phyloP scores from a whole-genome alignment of 2,329 filamentous ascomycete species.

The Apiospora aurea region DNA sequence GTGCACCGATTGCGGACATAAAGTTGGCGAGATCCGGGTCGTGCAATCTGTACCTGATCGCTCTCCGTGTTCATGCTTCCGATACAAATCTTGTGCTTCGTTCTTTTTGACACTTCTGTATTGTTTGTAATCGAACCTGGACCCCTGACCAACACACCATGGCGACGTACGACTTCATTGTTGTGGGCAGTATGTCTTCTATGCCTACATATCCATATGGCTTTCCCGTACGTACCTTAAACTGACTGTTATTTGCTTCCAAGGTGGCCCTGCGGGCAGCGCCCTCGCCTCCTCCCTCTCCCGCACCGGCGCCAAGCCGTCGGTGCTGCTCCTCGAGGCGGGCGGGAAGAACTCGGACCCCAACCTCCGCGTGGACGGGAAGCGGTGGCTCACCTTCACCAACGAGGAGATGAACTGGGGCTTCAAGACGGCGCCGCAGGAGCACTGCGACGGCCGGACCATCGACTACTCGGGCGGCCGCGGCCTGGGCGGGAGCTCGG shows the following conservation, averaged over 20 bases:
- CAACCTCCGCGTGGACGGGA: slow-evolving; percentile 56
- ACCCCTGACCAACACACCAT: neutral
- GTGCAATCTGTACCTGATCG: neutral
- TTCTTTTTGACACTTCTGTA: neutral
- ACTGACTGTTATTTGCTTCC: neutral
- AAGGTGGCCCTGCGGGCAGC: slow-evolving; percentile 67
- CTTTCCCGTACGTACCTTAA: neutral
- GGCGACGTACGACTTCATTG: slow-evolving; percentile 41
- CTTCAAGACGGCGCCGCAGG: slow-evolving; percentile 57
- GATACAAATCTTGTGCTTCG: neutral
- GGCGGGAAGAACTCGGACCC: slow-evolving; percentile 57
- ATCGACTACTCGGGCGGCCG: slow-evolving; percentile 58
- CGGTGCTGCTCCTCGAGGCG: slow-evolving; percentile 67
- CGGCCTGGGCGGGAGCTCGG: slow-evolving; percentile 58
- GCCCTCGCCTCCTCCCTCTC: slow-evolving; percentile 62
- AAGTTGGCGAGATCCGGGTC: neutral
- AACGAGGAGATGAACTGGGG: slow-evolving; percentile 59
- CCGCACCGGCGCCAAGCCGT: slow-evolving; percentile 52
- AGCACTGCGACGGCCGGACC: slow-evolving; percentile 49
- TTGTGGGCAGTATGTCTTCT: slow-evolving; percentile 43
- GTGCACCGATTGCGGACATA: no score
- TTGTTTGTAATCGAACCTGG: neutral
- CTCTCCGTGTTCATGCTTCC: no score
- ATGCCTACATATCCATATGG: neutral
- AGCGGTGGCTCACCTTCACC: slow-evolving; percentile 61